Base-by-base conservation (phyloP, 2,329 filamentous ascomycete genomes). In the Aspergillus felis region DNA sequence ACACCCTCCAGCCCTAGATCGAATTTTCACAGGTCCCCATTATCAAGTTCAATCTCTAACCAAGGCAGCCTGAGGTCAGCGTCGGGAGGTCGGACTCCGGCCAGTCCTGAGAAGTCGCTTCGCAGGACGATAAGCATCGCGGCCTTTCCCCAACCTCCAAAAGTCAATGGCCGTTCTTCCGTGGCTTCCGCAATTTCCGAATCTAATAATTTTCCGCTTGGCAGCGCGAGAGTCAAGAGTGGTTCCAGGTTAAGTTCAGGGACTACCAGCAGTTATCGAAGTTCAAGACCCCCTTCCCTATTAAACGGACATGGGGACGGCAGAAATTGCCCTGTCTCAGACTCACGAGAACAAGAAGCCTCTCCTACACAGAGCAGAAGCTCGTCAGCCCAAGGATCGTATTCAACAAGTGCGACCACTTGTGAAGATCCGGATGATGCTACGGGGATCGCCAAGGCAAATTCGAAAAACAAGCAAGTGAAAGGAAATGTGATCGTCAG, bases 401-500 rank as follows among this genome's bases (percentile, higher is more conserved):
- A 95, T 70, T 92, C 91, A 10, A 96, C 92, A 3, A 95, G 89
- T 54, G 90, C 89, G 20, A 96, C 92, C 0, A 93, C 90, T 0
- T 92, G 92, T 68, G 92, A 97, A 68, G 92, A 96, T 60, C 80
- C 82, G 27, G 84, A 83, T 25, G 90, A 93, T 29, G 76, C 76
- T 22, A 59, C 65, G 22, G 66, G 68, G 50, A 64, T 68, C 48
- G 63, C 69, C 54, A 72, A 72, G 51, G 64, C 71, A 5, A 62
- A 56, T 51, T 56, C 68, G 0, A 76, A 72, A 50, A 65, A 70
- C 24, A 87, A 85, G 66, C 92, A 97, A 67, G 85, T 83, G 55
- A 97, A 96, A 74, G 94, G 94, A 53, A 99, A 99, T 69, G 93
- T 99, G 14, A 76, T 97, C 60, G 93, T 99, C 65, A 97, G 94